phyloP scores from a whole-genome alignment of 352 stramenopile genomes.

The Pythium brachiatum region DNA sequence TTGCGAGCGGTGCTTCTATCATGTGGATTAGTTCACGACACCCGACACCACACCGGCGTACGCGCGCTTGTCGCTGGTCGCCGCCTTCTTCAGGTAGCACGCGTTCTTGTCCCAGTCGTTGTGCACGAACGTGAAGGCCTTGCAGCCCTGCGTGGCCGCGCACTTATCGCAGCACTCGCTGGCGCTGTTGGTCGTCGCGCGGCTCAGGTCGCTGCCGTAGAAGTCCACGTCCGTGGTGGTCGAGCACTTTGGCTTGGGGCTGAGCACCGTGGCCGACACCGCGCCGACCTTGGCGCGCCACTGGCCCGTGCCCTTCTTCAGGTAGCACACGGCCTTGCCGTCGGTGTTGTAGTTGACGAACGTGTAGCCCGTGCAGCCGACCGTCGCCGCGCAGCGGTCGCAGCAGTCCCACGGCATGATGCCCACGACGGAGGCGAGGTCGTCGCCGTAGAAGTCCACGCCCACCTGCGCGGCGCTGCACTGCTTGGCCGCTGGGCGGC shows the following conservation, averaged over 20 bases:
- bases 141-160: slow-evolving; percentile 29
- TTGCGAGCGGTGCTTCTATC: no score
- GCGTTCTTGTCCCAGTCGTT: slow-evolving; percentile 38
- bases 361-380: slow-evolving; percentile 30
- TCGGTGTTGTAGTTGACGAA: slow-evolving; percentile 30
- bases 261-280: slow-evolving; percentile 27
- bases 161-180: slow-evolving; percentile 45
- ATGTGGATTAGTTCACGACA: slow-evolving; percentile 12
- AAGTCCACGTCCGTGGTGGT: slow-evolving; percentile 39
- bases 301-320: slow-evolving; percentile 35
- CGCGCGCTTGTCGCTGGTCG: slow-evolving; percentile 1
- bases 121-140: slow-evolving; percentile 49
- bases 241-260: slow-evolving; percentile 28
- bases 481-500: slow-evolving; percentile 23
- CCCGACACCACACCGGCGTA: slow-evolving; percentile 15
- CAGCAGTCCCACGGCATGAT: slow-evolving; percentile 40
- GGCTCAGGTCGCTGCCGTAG: slow-evolving; percentile 35
- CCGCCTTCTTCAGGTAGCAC: slow-evolving; percentile 23
- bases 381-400: slow-evolving; percentile 24
- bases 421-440: slow-evolving; percentile 35
- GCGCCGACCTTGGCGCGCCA: slow-evolving; percentile 27
- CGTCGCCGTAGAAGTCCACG: slow-evolving; percentile 35
- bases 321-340: slow-evolving; percentile 34
- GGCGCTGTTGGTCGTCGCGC: slow-evolving; percentile 28
- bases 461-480: slow-evolving; percentile 29